Percentiles rank a stretch among this genome's conserved stretches.
These are phyloP conservation scores for Kodamaea derodonti DNA, from an alignment of 1,139 yeast genomes.

Conservation along the genomic window DNA sequence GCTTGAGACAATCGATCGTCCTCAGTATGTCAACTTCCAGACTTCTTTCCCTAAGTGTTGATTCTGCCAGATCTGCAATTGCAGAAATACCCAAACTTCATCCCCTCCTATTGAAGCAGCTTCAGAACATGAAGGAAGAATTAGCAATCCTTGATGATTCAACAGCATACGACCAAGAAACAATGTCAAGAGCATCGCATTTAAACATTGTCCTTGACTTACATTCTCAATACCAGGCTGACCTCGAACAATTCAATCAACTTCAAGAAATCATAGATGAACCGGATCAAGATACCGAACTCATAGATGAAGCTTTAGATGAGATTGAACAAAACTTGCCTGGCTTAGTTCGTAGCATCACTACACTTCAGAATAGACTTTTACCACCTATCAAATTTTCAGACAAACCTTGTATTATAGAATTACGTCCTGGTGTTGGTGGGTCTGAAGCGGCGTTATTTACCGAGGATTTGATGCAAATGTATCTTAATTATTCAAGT, in stretches of 20 bases:
- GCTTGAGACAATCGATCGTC: too few relatives aligned
- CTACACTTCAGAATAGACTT: slow-evolving; percentile 51
- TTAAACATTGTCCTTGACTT: slow-evolving; percentile 52
- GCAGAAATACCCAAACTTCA: slow-evolving; percentile 32
- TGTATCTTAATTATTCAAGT: slow-evolving; percentile 76
- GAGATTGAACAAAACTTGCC: slow-evolving; percentile 31
- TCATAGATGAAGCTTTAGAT: slow-evolving; percentile 24
- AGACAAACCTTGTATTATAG: slow-evolving; percentile 76
- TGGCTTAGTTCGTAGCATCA: slow-evolving; percentile 30
- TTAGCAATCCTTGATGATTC: slow-evolving; percentile 46
- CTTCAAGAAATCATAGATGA: slow-evolving; percentile 32
- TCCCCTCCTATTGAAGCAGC: slow-evolving; percentile 62
- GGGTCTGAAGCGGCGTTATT: slow-evolving; percentile 92
- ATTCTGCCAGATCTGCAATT: slow-evolving; percentile 7
- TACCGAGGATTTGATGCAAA: slow-evolving; percentile 70
- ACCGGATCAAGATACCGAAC: slow-evolving; percentile 27
- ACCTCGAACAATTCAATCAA: slow-evolving; percentile 32
- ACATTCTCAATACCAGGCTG: slow-evolving; percentile 44
- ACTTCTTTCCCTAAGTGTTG: slow-evolving; percentile 2
- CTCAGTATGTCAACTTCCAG: too few relatives aligned
- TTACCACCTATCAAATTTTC: slow-evolving; percentile 77
- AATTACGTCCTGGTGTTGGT: slow-evolving; percentile 93
- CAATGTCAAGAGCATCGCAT: slow-evolving; percentile 54
- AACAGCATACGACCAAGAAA: slow-evolving; percentile 46
- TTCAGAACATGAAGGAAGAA: slow-evolving; percentile 50